Evolutionary conservation across 2,329 filamentous ascomycete species (phyloP).

Genomic region (Ophiostoma piceae): DNA sequence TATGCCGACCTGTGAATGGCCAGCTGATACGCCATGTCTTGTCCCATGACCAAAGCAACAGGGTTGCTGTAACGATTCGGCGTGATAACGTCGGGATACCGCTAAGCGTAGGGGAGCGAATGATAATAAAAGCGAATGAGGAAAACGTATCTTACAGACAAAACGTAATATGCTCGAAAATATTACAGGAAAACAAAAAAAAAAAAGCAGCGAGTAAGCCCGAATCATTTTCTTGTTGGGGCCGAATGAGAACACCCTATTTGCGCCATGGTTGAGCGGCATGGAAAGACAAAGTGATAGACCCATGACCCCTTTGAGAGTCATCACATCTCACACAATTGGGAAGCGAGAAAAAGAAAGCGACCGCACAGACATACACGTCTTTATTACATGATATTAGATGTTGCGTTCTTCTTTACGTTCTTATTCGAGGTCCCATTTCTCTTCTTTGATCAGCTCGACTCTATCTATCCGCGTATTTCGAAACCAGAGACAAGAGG

Average conservation of each 20-base stretch:
- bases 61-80: not conserved
- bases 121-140: no score
- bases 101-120: not conserved
- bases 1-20: not conserved
- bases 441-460: not conserved
- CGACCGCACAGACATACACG: not conserved
- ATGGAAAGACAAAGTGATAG: not conserved
- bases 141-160: not conserved
- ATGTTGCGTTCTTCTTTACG: not conserved
- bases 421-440: not conserved
- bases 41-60: not conserved
- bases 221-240: not conserved
- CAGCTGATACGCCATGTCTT: not conserved
- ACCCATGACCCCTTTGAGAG: not conserved
- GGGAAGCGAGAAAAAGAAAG: not conserved
- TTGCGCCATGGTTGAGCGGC: not conserved
- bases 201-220: not conserved
- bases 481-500: not conserved
- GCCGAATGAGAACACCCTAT: not conserved
- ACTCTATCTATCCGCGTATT: not conserved
- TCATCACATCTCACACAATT: not conserved
- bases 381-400: not conserved
- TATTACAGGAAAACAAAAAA: not conserved
- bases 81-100: not conserved
- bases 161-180: no score